Evolutionary conservation across 352 stramenopile species (phyloP), one percentile per base, ranked within the genome.

Genomic region (Halophytophthora batemanensis): DNA sequence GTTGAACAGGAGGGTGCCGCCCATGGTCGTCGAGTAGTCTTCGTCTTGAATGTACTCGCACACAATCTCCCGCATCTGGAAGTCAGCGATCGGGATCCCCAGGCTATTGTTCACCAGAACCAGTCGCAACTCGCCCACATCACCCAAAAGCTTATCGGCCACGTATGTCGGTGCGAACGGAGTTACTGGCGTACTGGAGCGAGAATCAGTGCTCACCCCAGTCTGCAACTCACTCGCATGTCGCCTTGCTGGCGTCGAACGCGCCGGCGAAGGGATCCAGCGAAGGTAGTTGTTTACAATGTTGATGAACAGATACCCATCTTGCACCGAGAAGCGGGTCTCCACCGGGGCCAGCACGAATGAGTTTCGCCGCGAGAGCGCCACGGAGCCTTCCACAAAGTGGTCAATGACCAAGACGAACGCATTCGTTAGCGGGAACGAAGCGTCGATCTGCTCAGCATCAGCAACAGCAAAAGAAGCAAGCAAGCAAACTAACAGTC

Each of bases 41-140:
- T 94, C 79, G 42, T 92, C 79, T 67, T 90, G 70, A 11, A 90
- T 86, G 44, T 91, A 93, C 64, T 95, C 80, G 50, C 85, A 95
- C 45, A 90, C 82, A 49, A 95, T 93, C 29, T 95, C 85, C 11
- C 76, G 74, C 59, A 95, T 73, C 43, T 90, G 79, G 48, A 95
- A 87, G 66, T 95, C 85, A 29, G 82, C 81, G 23, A 95, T 87
- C 3, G 85, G 85, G 44, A 95, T 90, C 0, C 85, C 82, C 13
- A 95, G 66, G 41, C 82, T 92, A 57, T 95, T 95, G 69, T 93
- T 95, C 11, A 95, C 85, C 4, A 95, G 54, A 13, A 95, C 85
- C 41, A 95, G 71, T 23, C 85, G 81, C 28, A 95, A 13, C 46
- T 90, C 81, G 10, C 85, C 85, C 53, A 95, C 78, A 64, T 95